Base-by-base conservation (phyloP, 164 flowering plant species). In the Brasenia schreberi region DNA sequence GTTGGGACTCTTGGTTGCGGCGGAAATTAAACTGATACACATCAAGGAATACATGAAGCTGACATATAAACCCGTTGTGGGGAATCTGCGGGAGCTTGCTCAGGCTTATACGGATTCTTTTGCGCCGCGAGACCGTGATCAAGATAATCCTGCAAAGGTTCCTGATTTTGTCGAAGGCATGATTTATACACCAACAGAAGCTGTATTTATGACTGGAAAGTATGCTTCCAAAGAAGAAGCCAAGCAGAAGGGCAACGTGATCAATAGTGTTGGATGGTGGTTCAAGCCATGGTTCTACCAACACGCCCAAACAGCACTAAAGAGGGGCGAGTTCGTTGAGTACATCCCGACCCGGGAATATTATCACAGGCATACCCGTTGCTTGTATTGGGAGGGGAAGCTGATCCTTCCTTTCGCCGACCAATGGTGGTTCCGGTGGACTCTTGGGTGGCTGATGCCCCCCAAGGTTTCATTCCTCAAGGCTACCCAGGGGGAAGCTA, bases 301-400 rank as follows among this genome's bases (percentile, higher is more conserved):
- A 79, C 96, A 92, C 71, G 97, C 97, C 0, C 78, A 84, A 73
- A 85, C 67, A 5, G 96, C 97, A 4, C 74, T 95, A 19, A 82
- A 87, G 83, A 92, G 73, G 72, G 99, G 97, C 58, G 96, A 88
- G 76, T 95, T 95, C 79, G 96, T 90, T 16, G 99, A 95, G 83
- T 95, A 92, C 75, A 92, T 95, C 23, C 99, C 99, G 0, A 95
- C 97, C 42, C 81, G 99, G 73, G 94, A 94, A 3, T 94, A 87
- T 68, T 92, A 94, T 75, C 99, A 94, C 77, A 83, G 99, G 83
- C 99, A 94, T 81, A 92, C 99, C 0, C 83, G 99, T 71, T 88
- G 89, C 75, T 80, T 95, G 80, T 95, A 95, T 69, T 95, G 99
- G 97, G 99, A 95, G 77, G 99, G 99, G 59, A 95, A 95, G 79